These are phyloP conservation scores for Nyssa sinensis DNA, from an alignment of 148 eudicot genomes.

Conservation along the genomic window DNA sequence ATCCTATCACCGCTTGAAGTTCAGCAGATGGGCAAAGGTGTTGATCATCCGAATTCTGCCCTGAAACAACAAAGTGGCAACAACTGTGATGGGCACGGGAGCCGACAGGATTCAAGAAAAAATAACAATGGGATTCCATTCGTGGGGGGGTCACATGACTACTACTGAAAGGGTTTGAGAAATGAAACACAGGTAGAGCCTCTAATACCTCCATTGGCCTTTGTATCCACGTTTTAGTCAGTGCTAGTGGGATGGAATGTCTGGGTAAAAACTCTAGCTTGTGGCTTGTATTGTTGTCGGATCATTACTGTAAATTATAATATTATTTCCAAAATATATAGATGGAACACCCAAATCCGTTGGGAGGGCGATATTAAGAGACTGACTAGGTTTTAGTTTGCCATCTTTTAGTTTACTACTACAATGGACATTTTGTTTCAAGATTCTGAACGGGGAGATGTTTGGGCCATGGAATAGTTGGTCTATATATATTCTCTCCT, in stretches of 20 bases:
- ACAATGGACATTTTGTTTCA: not conserved
- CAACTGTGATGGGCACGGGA: too few relatives aligned
- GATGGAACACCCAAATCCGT: not conserved
- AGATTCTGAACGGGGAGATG: not conserved
- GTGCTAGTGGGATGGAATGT: not conserved
- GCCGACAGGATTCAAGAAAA: not conserved
- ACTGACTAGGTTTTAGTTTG: not conserved
- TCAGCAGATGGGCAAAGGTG: constrained; percentile 49
- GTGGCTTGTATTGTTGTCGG: not conserved
- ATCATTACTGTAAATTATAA: not conserved
- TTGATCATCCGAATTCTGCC: constrained; percentile 21
- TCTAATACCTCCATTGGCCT: not conserved
- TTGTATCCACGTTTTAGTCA: not conserved
- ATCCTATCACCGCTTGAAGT: constrained; percentile 52
- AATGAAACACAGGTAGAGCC: not conserved
- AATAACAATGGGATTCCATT: not conserved
- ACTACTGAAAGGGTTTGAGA: not conserved
- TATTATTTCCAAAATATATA: not conserved
- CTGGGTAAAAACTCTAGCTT: not conserved
- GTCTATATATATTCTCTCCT: too few relatives aligned
- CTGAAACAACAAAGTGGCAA: constrained; percentile 12
- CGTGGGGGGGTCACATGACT: not conserved
- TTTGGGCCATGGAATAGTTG: not conserved
- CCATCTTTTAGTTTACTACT: not conserved
- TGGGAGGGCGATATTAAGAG: not conserved